phyloP scores from a whole-genome alignment of 2,329 filamentous ascomycete genomes.

The Xylaria sp. region DNA sequence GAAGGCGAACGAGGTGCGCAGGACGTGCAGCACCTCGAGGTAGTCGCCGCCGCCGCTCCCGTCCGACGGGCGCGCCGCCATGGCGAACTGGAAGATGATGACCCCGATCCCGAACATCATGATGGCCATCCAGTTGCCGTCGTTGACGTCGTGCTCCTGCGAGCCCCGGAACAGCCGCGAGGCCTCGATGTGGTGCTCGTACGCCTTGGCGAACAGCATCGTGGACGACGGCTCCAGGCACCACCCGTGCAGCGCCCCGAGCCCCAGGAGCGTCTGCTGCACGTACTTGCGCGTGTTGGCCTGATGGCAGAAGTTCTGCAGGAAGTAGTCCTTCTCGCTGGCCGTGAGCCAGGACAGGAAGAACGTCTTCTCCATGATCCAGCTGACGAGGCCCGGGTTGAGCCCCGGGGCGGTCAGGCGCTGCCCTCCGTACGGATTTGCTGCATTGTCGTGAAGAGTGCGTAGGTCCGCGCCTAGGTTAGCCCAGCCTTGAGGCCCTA shows the following conservation, averaged over 20 bases:
- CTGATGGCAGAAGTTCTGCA: conserved; percentile 10
- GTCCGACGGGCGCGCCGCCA: conserved; percentile 9
- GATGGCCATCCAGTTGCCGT: conserved; percentile 60
- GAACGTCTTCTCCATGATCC: conserved; percentile 18
- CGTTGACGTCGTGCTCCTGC: conserved; percentile 61
- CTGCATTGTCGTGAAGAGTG: neutral
- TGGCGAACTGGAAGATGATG: conserved; percentile 31
- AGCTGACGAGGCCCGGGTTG: conserved; percentile 1
- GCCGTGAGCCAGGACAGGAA: conserved; percentile 12
- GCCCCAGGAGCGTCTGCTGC: conserved; percentile 19
- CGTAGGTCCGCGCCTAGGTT: neutral
- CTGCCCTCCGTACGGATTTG: neutral
- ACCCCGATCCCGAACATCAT: conserved; percentile 29
- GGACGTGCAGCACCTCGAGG: conserved; percentile 22
- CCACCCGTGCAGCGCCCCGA: conserved; percentile 23
- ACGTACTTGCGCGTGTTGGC: conserved; percentile 20
- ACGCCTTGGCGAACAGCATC: conserved; percentile 16
- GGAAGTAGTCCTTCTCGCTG: conserved; percentile 3
- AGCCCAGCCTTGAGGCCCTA: neutral
- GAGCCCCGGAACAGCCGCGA: conserved; percentile 61
- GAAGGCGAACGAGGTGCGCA: conserved; percentile 24
- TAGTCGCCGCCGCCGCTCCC: conserved; percentile 14
- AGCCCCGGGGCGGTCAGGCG: neutral
- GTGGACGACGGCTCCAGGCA: conserved; percentile 5
- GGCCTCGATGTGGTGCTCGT: conserved; percentile 29